Evolutionary conservation across 2,329 filamentous ascomycete species (phyloP), one percentile per base, ranked within the genome.

Genomic region (Alternaria solani): DNA sequence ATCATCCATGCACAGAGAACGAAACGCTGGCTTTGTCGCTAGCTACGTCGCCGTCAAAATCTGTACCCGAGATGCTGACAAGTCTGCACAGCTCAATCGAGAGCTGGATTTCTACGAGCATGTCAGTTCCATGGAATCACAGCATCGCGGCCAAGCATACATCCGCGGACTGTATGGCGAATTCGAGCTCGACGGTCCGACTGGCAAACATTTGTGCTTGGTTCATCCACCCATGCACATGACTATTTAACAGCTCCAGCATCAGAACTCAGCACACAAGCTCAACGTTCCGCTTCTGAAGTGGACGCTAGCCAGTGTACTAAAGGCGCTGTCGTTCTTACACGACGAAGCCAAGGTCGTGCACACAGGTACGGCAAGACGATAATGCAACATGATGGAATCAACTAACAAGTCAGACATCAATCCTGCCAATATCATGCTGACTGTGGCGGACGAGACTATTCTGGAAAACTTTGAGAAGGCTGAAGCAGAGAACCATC

Each of bases 321-420:
- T 71, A 49, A 75, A 77, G 36, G 81, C 80, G n/a, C 77, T 83
- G 5, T 80, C 83, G 49, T 71, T 72, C 52, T 65, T 84, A 44
- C 81, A 84, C 62, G 75, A 75, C 5, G 77, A 82, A 59, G 81
- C 80, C 70, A 78, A 78, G 38, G 72, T 84, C 57, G 77, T 83
- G 38, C 82, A 84, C 64, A 82, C 80, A 57, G 80, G 80, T 81
- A 73, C 46, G 58, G 55, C 68, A 67, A 56, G 38, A 52, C 61
- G 48, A 46, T 63, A n/a, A n/a, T n/a, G 47, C 34, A 58, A 56
- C 43, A 43, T 54, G 23, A 61, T 61, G 53, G 36, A 59, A 53
- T 55, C 20, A 58, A 52, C 57, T 59, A 12, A 67, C 51, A 47
- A 62, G 41, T 59, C 67, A 78, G 80, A 83, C 53, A 81, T 84